Conservation (phyloP, 2,329 filamentous ascomycete genomes). For the Ascosphaera aggregata region DNA sequence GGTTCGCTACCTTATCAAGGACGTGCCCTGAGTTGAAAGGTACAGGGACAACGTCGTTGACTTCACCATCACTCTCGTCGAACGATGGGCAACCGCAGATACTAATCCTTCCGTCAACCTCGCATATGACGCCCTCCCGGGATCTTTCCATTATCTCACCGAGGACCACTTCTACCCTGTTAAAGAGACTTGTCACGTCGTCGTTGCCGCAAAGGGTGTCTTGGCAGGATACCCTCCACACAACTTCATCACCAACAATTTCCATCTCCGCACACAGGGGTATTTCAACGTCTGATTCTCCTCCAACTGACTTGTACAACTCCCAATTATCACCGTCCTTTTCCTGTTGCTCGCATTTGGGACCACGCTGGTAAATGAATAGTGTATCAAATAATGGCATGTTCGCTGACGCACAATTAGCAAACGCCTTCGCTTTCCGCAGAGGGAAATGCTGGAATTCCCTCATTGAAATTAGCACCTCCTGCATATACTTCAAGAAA, state of each 20-base stretch:
- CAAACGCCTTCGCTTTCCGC: constrained; percentile 38
- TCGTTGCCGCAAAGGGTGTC: constrained; percentile 25
- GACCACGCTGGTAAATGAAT: constrained; percentile 40
- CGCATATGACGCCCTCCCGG: background rate
- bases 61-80: constrained; percentile 1
- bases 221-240: constrained; percentile 54
- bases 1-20: background rate
- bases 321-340: background rate
- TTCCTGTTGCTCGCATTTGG: constrained; percentile 9
- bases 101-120: constrained; percentile 24
- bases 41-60: background rate
- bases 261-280: constrained; percentile 68
- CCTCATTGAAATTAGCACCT: constrained; percentile 40
- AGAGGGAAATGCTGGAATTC: constrained; percentile 58
- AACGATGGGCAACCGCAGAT: constrained; percentile 35
- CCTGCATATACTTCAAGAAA: constrained; percentile 52
- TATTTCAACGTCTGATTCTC: constrained; percentile 51
- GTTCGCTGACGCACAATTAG: constrained; percentile 18
- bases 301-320: constrained; percentile 39
- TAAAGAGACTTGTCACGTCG: constrained; percentile 29
- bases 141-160: constrained; percentile 24
- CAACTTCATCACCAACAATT: constrained; percentile 26
- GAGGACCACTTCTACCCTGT: constrained; percentile 36
- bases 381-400: constrained; percentile 33
- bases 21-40: background rate